Percentiles rank a stretch among this genome's conserved stretches.
Evolutionary conservation across 306 rosid genomes (phyloP).

Genomic region (Prunus campanulata): DNA sequence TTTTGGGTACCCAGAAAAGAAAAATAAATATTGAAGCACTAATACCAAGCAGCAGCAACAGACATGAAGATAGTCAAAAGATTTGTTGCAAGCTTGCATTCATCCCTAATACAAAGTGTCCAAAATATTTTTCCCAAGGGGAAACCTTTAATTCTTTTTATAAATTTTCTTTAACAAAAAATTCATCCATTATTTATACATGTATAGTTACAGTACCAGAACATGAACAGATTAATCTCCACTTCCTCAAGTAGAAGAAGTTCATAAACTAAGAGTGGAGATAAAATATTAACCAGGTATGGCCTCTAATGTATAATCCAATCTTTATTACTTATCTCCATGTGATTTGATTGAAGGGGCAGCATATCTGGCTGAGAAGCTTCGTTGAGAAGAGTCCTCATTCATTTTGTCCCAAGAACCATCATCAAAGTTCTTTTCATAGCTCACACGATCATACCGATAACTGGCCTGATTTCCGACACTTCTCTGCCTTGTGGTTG

Average conservation of each 20-base stretch:
- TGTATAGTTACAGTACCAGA: not conserved
- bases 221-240: not conserved
- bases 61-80: too few species aligned
- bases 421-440: conserved; percentile 74
- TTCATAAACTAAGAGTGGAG: not conserved
- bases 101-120: too few species aligned
- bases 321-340: conserved; percentile 13
- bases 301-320: not conserved
- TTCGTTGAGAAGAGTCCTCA: conserved; percentile 32
- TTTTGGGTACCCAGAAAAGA: too few species aligned
- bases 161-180: not conserved
- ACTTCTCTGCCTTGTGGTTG: conserved; percentile 6
- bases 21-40: too few species aligned
- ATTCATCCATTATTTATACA: not conserved
- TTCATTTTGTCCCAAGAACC: conserved; percentile 40
- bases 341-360: conserved; percentile 36
- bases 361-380: conserved; percentile 68
- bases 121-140: too few species aligned
- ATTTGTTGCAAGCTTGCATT: too few species aligned
- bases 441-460: conserved; percentile 67
- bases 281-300: too few species aligned
- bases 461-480: conserved; percentile 38
- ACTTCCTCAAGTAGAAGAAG: too few species aligned
- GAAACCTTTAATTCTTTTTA: too few species aligned
- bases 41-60: too few species aligned